Percentiles rank a stretch among this genome's conserved stretches.
Conservation (phyloP, 164 flowering plant genomes). For the Akebia trifoliata region DNA sequence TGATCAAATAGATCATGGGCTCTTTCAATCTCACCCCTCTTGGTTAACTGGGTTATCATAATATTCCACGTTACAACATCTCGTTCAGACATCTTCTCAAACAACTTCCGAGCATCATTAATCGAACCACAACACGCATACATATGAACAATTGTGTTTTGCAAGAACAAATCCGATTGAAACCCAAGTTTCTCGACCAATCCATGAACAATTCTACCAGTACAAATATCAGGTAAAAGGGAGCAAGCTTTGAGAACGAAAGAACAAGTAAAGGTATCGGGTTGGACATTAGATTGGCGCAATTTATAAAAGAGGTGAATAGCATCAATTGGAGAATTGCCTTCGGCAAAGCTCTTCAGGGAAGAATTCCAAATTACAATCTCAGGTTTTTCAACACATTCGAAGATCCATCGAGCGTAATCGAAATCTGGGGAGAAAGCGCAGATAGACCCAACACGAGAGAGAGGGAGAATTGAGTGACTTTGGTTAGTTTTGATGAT, state of each 20-base stretch:
- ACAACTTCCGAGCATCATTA: slow-evolving; percentile 38
- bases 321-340: slow-evolving; percentile 41
- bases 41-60: slow-evolving; percentile 50
- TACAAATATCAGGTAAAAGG: slow-evolving; percentile 21
- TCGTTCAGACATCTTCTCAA: slow-evolving; percentile 47
- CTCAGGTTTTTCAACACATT: slow-evolving; percentile 19
- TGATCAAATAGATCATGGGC: slow-evolving; percentile 41
- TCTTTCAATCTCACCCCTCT: slow-evolving; percentile 31
- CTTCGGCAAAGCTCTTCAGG: slow-evolving; percentile 44
- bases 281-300: slow-evolving; percentile 26
- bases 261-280: slow-evolving; percentile 56
- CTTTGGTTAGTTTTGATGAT: slow-evolving; percentile 45
- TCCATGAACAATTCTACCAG: slow-evolving; percentile 51
- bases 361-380: slow-evolving; percentile 48
- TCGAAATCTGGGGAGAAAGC: slow-evolving; percentile 37
- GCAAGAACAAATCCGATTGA: slow-evolving; percentile 43
- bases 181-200: slow-evolving; percentile 57
- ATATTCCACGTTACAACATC: slow-evolving; percentile 70
- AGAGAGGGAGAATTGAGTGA: slow-evolving; percentile 41
- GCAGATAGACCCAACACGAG: slow-evolving; percentile 43
- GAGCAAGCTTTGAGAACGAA: slow-evolving; percentile 64
- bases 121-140: slow-evolving; percentile 43
- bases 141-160: slow-evolving; percentile 48
- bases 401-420: slow-evolving; percentile 42
- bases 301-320: slow-evolving; percentile 38